Evolutionary conservation across 306 rosid genomes (phyloP).

Genomic region (Acacia confusa): DNA sequence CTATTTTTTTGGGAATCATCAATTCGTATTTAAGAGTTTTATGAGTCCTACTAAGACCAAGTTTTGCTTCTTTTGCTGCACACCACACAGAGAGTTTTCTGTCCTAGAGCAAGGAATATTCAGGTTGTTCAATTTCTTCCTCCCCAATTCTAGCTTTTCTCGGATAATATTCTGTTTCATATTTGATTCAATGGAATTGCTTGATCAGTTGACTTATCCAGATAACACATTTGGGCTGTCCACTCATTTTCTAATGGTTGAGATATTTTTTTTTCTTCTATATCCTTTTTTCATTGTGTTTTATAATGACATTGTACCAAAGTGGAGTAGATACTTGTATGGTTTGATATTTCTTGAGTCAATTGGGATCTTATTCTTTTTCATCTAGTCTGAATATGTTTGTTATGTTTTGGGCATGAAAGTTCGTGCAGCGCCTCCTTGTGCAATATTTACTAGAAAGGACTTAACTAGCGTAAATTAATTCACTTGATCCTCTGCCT

Average conservation of each 20-base stretch:
- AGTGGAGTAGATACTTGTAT: conserved; percentile 2
- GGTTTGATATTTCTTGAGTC: conserved; percentile 1
- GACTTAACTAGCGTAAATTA: background rate
- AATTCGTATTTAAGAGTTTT: conserved; percentile 29
- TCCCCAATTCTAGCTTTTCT: conserved; percentile 30
- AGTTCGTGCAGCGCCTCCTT: background rate
- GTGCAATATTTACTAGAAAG: background rate
- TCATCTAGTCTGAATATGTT: background rate
- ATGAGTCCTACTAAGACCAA: conserved; percentile 29
- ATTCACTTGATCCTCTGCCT: conserved; percentile 7
- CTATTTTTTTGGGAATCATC: conserved; percentile 31
- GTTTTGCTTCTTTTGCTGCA: conserved; percentile 33
- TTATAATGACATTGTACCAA: conserved; percentile 17
- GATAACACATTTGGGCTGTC: conserved; percentile 35
- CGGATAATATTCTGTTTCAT: conserved; percentile 13
- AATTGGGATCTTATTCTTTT: conserved; percentile 12
- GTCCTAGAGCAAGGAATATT: conserved; percentile 42
- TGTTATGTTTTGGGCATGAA: background rate
- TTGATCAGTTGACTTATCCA: conserved; percentile 50
- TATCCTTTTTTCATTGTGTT: background rate
- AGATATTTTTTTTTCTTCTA: conserved; percentile 24
- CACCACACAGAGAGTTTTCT: conserved; percentile 30
- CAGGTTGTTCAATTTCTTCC: conserved; percentile 40
- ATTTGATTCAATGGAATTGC: conserved; percentile 30
- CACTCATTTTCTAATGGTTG: conserved; percentile 30